These are phyloP conservation scores for Neonectria neomacrospora DNA, from an alignment of 2,329 filamentous ascomycete species.

Conservation along the genomic window DNA sequence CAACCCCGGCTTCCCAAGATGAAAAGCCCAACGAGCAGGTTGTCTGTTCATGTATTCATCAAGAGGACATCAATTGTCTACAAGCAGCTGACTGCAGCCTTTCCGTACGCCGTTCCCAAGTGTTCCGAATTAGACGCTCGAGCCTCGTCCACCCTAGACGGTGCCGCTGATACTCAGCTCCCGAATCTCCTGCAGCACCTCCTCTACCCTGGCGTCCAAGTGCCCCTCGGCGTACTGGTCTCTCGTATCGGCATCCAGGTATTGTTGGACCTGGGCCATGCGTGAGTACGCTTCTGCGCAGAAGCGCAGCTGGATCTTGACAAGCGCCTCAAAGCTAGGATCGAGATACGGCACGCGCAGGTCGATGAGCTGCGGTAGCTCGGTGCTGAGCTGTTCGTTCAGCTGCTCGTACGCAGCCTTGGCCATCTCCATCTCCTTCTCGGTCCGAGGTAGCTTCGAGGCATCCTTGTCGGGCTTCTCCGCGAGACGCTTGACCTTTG, in stretches of 20 bases:
- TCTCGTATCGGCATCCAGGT: slow-evolving; percentile 92
- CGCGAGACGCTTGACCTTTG: slow-evolving; percentile 94
- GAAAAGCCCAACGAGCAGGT: slow-evolving; percentile 12
- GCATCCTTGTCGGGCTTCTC: slow-evolving; percentile 99
- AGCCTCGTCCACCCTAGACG: slow-evolving; percentile 55
- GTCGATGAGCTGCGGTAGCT: slow-evolving; percentile 95
- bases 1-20: slow-evolving; percentile 5
- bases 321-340: slow-evolving; percentile 94
- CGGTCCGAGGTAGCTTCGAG: slow-evolving; percentile 92
- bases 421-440: slow-evolving; percentile 96
- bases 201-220: slow-evolving; percentile 89
- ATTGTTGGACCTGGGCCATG: slow-evolving; percentile 99
- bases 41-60: slow-evolving; percentile 44
- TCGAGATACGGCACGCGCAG: slow-evolving; percentile 96
- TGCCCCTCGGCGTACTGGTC: slow-evolving; percentile 97
- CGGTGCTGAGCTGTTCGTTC: slow-evolving; percentile 93
- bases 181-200: slow-evolving; percentile 95
- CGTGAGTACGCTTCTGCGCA: slow-evolving; percentile 97
- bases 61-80: slow-evolving; percentile 42
- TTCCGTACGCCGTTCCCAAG: slow-evolving; percentile 45
- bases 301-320: slow-evolving; percentile 98
- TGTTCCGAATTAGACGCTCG: slow-evolving; percentile 22
- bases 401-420: slow-evolving; percentile 94
- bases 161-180: slow-evolving; percentile 91
- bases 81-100: slow-evolving; percentile 39